These are phyloP conservation scores for Sanguinoderma infundibulare DNA, from an alignment of 1,284 basidiomycete species.

Conservation along the genomic window DNA sequence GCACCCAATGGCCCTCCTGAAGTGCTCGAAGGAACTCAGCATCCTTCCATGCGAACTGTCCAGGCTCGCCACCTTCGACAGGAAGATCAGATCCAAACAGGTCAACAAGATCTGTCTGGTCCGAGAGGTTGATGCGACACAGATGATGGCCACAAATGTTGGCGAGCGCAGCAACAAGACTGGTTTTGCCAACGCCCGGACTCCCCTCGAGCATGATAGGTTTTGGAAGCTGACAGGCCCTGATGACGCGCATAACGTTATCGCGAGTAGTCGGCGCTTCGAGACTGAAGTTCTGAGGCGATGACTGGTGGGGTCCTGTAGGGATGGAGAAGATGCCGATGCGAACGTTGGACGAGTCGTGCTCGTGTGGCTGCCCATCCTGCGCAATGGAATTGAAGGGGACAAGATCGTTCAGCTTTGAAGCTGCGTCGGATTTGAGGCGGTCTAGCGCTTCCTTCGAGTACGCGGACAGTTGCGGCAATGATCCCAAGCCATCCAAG, in stretches of 20 bases:
- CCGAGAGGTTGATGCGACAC: conserved; percentile 98
- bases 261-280: conserved; percentile 88
- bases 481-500: conserved; percentile 81
- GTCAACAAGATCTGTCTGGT: conserved; percentile 97
- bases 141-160: conserved; percentile 80
- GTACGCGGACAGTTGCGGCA: conserved; percentile 69
- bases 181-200: conserved; percentile 99
- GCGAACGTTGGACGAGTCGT: conserved; percentile 51
- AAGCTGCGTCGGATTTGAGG: conserved; percentile 54
- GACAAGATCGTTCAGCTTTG: conserved; percentile 55
- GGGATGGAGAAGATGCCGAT: conserved; percentile 81
- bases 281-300: conserved; percentile 73
- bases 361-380: conserved; percentile 32
- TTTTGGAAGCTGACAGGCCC: conserved; percentile 91
- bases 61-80: conserved; percentile 88
- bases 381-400: conserved; percentile 41
- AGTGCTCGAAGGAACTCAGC: conserved; percentile 95
- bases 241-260: conserved; percentile 89
- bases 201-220: conserved; percentile 97
- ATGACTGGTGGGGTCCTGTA: conserved; percentile 53
- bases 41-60: conserved; percentile 97
- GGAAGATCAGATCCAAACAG: conserved; percentile 97
- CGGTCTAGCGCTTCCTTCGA: conserved; percentile 51
- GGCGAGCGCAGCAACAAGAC: conserved; percentile 88
- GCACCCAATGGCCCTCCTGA: conserved; percentile 94